Evolutionary conservation across 106 monocot genomes (phyloP), one percentile per base, ranked within the genome.

Genomic region (Acanthochlamys bracteata): DNA sequence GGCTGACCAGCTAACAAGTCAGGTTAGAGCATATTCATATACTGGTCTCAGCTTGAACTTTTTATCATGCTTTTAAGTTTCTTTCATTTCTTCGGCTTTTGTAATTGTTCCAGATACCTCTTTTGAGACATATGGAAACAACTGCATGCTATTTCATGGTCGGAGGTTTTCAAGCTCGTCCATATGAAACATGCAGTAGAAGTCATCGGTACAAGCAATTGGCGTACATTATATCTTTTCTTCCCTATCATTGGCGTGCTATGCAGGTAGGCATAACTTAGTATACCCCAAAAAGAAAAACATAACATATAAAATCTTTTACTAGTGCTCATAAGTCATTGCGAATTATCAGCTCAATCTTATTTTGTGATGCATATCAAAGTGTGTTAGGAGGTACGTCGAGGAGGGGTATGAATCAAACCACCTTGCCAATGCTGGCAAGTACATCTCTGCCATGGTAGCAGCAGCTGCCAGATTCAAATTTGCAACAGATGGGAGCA

Each of bases 221-320:
- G 39, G 66, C 88, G 25, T 86, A 88, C 71, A 45, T 92, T 40
- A 74, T 98, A 53, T 98, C 96, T 19, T 92, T 98, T 39, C 85
- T 98, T 11, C 96, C 96, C n/a, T 98, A 98, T 66, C 92, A 85
- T 66, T 92, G 92, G 76, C 82, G 96, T 25, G 92, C 98, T 15
- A 77, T 89, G 85, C 98, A 99, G 98, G 98, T 93, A 70, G 2
- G 10, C n/a, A 17, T 49, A n/a, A n/a, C n/a, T n/a, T n/a, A n/a
- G n/a, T n/a, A n/a, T n/a, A n/a, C n/a, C n/a, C n/a, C n/a, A n/a
- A n/a, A n/a, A n/a, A n/a, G n/a, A n/a, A n/a, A n/a, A n/a, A n/a
- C n/a, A n/a, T n/a, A n/a, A n/a, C n/a, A n/a, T n/a, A n/a, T n/a
- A n/a, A n/a, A n/a, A n/a, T n/a, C n/a, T n/a, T n/a, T n/a, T n/a